Conservation (phyloP, 148 eudicot genomes). For the Rhododendron henanense region DNA sequence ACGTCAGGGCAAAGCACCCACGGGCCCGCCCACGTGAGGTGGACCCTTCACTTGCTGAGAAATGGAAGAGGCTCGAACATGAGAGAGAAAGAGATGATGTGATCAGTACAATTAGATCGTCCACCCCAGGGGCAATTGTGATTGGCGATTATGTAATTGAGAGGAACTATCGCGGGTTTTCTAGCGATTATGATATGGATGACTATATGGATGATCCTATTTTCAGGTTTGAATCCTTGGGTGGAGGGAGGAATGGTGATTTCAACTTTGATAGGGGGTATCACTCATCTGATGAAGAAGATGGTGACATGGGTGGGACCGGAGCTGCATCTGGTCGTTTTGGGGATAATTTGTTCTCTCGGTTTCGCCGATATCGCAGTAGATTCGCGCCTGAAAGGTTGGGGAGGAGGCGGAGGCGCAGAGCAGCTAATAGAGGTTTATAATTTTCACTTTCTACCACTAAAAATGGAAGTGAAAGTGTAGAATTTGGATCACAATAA, state of each 20-base stretch:
- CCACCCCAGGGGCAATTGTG: constrained; percentile 64
- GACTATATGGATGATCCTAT: constrained; percentile 38
- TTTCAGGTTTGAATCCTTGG: constrained; percentile 25
- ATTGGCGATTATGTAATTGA: constrained; percentile 80
- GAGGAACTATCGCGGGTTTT: constrained; percentile 30
- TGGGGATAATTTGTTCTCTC: constrained; percentile 21
- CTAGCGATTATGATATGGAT: constrained; percentile 32
- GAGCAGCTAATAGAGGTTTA: constrained; percentile 20
- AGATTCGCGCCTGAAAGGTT: constrained; percentile 35
- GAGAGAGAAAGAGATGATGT: constrained; percentile 66
- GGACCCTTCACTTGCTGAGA: constrained; percentile 67
- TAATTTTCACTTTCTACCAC: neutral
- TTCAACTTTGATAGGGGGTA: constrained; percentile 31
- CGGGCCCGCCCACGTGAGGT: constrained; percentile 66
- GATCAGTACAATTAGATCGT: constrained; percentile 56
- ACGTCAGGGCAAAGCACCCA: constrained; percentile 63
- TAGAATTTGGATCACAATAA: neutral
- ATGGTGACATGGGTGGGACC: constrained; percentile 17
- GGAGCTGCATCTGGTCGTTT: constrained; percentile 19
- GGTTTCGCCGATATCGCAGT: constrained; percentile 28
- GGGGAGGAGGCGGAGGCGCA: constrained; percentile 31
- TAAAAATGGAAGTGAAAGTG: neutral
- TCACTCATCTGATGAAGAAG: constrained; percentile 35
- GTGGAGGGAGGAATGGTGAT: constrained; percentile 23
- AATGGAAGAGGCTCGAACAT: constrained; percentile 69